Conservation (phyloP, 805 yeast species). For the Torulaspora franciscae region DNA sequence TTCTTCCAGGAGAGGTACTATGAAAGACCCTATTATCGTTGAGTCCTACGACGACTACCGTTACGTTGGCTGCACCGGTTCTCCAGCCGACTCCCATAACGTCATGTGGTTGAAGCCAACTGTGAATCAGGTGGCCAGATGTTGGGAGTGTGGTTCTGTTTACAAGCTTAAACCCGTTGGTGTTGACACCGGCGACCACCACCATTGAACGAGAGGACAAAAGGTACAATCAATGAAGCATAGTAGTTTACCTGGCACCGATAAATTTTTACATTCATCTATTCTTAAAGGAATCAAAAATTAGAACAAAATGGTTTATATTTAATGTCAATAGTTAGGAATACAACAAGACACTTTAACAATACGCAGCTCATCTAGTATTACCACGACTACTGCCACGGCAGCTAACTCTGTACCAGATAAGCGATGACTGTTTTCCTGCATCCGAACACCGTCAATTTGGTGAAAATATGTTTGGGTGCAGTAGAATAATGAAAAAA, state of each 20-base stretch:
- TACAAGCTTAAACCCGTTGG: slow-evolving; percentile 86
- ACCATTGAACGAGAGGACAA: slow-evolving; percentile 12
- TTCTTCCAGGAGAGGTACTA: slow-evolving; percentile 83
- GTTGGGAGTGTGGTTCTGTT: slow-evolving; percentile 98
- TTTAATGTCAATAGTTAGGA: slow-evolving; percentile 9
- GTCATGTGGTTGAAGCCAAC: slow-evolving; percentile 91
- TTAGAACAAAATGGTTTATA: slow-evolving; percentile 3
- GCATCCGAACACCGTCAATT: too few species aligned
- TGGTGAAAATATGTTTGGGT: too few species aligned
- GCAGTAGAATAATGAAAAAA: background rate
- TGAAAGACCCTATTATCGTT: slow-evolving; percentile 80
- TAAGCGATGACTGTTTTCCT: background rate
- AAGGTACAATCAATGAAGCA: background rate
- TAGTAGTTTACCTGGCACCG: slow-evolving; percentile 1
- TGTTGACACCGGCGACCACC: slow-evolving; percentile 55
- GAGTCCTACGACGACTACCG: slow-evolving; percentile 90
- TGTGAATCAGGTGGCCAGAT: slow-evolving; percentile 77
- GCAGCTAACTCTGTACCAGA: background rate
- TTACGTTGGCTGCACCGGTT: slow-evolving; percentile 96
- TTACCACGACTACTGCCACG: too few species aligned
- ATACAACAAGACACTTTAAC: slow-evolving; percentile 2
- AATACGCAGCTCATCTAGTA: background rate
- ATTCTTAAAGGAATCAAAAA: slow-evolving; percentile 5
- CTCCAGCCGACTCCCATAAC: slow-evolving; percentile 88
- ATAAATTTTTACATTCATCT: slow-evolving; percentile 7